A percentile compares a stretch with the other conserved stretches of the same genome.
These are phyloP conservation scores for Pseudogymnoascus destructans DNA, from an alignment of 2,329 filamentous ascomycete species.

Conservation along the genomic window DNA sequence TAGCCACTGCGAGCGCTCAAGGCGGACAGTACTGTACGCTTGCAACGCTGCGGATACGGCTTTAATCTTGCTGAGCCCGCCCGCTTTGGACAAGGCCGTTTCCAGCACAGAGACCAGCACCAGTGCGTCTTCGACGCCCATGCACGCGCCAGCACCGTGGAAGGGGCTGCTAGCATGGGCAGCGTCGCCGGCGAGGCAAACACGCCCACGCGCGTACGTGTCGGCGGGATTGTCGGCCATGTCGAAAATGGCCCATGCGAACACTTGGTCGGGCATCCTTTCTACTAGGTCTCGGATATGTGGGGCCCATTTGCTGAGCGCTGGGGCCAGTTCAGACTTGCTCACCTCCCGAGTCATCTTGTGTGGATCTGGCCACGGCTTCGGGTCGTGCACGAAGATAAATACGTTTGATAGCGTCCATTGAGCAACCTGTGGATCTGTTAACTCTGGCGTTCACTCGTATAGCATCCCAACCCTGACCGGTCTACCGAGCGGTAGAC, in stretches of 20 bases:
- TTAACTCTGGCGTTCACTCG: too few relatives aligned
- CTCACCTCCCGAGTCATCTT: too few relatives aligned
- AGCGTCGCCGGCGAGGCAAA: slow-evolving; percentile 40
- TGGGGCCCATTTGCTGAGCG: slow-evolving; percentile 30
- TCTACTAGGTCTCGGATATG: too few relatives aligned
- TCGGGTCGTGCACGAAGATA: slow-evolving; percentile 31
- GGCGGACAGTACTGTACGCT: slow-evolving; percentile 21
- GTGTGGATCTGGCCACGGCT: slow-evolving; percentile 26
- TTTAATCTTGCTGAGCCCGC: slow-evolving; percentile 16
- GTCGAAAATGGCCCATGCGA: slow-evolving; percentile 41
- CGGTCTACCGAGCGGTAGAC: too few relatives aligned
- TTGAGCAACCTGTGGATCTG: background rate
- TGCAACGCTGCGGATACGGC: slow-evolving; percentile 22
- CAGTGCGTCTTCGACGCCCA: slow-evolving; percentile 37
- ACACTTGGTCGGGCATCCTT: background rate
- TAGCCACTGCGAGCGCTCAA: slow-evolving; percentile 25
- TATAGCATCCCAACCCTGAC: too few relatives aligned
- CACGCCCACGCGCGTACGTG: slow-evolving; percentile 30
- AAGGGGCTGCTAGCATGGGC: slow-evolving; percentile 41
- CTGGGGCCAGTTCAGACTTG: slow-evolving; percentile 11
- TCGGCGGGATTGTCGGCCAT: slow-evolving; percentile 33
- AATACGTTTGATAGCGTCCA: slow-evolving; percentile 32
- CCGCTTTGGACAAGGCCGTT: slow-evolving; percentile 22
- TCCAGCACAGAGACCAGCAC: slow-evolving; percentile 24
- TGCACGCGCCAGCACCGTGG: slow-evolving; percentile 40